These are phyloP conservation scores for Penicillium freii DNA, from an alignment of 2,329 filamentous ascomycete species.

Conservation along the genomic window DNA sequence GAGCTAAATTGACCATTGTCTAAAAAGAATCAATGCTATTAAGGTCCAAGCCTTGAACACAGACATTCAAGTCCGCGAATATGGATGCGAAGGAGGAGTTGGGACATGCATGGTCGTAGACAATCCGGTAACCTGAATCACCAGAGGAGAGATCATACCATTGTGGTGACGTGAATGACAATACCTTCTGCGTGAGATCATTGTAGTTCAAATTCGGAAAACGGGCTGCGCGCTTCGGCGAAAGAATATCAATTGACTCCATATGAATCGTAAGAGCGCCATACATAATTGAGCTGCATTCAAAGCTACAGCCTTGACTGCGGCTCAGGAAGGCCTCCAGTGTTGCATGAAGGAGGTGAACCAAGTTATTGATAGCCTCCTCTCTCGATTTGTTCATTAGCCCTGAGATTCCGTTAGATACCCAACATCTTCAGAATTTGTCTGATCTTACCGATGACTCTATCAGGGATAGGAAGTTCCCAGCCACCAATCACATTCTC, in stretches of 20 bases:
- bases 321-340: conserved; percentile 9
- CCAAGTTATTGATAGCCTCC: conserved; percentile 8
- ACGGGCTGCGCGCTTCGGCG: neutral
- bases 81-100: neutral
- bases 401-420: conserved; percentile 13
- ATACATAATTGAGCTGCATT: conserved; percentile 28
- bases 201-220: neutral
- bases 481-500: conserved; percentile 3
- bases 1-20: neutral
- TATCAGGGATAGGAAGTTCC: conserved; percentile 22
- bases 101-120: accelerated
- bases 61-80: neutral
- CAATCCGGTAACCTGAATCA: too few species aligned
- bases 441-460: conserved; percentile 15
- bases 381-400: conserved; percentile 17
- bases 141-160: accelerated
- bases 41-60: neutral
- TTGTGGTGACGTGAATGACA: neutral
- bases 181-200: neutral
- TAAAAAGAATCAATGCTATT: neutral
- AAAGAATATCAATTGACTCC: neutral
- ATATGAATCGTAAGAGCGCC: conserved; percentile 1
- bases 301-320: conserved; percentile 20
- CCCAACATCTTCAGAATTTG: neutral
- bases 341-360: conserved; percentile 13